Evolutionary conservation across 176 grass and related monocot genomes (phyloP), one percentile per base, ranked within the genome.

Genomic region (Typha latifolia): DNA sequence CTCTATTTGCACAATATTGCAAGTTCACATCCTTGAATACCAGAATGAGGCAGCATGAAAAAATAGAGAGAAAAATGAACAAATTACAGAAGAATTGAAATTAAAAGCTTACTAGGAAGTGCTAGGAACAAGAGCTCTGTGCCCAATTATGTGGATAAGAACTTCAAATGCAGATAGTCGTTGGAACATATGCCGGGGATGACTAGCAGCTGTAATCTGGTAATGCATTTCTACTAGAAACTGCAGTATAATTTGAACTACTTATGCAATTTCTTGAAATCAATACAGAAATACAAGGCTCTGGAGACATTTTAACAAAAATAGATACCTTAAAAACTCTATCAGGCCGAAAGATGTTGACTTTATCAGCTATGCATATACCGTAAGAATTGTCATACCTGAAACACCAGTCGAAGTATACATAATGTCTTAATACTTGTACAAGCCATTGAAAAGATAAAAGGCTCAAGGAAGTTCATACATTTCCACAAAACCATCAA

Each of bases 401-500:
- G 68, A 78, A 74, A 83, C 9, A 47, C 11, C 2, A 37, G 4
- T 37, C 15, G 13, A 56, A 52, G 10, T 26, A 52, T 43, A 56
- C 22, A 32, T 18, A 66, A 20, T 14, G 34, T 13, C 5, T 18
- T 74, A 27, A 56, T 56, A 47, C 8, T 37, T 43, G 10, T 47
- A 78, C 32, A 21, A 69, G 2, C 62, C 65, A 71, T 66, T 49
- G 29, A 66, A 62, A 71, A 48, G 1, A 68, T 47, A 71, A 51
- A 51, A 10, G 37, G 31, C 29, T 9, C 2, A 68, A 69, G 49
- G 13, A 16, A 75, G 48, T 66, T 66, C 68, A 51, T 96, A 96
- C 91, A 74, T 78, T 75, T 96, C 85, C 74, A 96, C 64, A 79
- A 96, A 96, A 66, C 92, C 92, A 68, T 96, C 92, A 59, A 96